Evolutionary conservation across 257 asterid species (phyloP).

Genomic region (Scutellaria baicalensis): DNA sequence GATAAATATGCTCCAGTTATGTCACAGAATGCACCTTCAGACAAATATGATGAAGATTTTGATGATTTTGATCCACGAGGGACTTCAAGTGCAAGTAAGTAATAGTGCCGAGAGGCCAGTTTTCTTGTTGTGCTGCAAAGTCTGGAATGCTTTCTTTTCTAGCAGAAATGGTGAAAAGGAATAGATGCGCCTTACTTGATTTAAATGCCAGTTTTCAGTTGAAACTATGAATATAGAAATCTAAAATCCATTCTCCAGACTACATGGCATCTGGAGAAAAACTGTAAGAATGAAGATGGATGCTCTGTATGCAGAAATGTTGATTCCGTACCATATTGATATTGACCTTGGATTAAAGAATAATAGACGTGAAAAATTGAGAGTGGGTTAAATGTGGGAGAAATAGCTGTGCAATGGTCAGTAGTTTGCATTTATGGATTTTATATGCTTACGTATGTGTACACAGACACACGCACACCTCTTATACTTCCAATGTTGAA

Average conservation of each 20-base stretch:
- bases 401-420: background rate
- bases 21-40: conserved; percentile 37
- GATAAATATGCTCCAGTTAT: conserved; percentile 45
- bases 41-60: conserved; percentile 64
- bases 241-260: background rate
- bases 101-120: background rate
- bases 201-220: background rate
- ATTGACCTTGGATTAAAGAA: background rate
- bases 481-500: background rate
- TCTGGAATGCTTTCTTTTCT: background rate
- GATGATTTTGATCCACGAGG: conserved; percentile 99
- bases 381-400: background rate
- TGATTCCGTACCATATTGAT: background rate
- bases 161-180: background rate
- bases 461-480: background rate
- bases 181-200: conserved; percentile 1
- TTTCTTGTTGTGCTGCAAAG: conserved; percentile 4
- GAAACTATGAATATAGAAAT: background rate
- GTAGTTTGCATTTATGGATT: background rate
- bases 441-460: background rate
- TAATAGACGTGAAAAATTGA: background rate
- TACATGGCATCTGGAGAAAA: background rate
- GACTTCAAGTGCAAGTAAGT: conserved; percentile 73
- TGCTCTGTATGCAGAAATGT: background rate
- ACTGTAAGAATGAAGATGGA: background rate